Base-by-base conservation (phyloP, 768 basidiomycete genomes). In the Suillus sp. region DNA sequence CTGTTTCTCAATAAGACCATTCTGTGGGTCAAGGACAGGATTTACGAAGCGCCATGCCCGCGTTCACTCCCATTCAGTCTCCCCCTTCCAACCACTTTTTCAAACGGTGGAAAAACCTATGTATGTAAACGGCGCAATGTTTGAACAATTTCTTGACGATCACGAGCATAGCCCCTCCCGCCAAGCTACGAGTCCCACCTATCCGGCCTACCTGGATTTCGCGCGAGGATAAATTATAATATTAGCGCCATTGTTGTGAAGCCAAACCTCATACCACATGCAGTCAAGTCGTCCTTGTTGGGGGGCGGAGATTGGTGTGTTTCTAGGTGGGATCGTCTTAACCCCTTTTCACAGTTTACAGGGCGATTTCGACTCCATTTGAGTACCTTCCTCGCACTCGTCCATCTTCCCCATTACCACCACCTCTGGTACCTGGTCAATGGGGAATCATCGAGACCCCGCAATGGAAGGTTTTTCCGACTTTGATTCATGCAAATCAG, bases 161-260 rank as follows among this genome's bases (percentile, higher is more conserved):
- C 20, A 57, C 27, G 56, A 30, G 37, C 61, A 48, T 27, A 92
- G 90, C 79, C 85, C 50, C 78, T 93, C 27, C 91, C 91, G 25
- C 91, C 91, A 1, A 89, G 85, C 14, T 88, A 86, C 65, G 79
- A 85, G 62, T 85, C 88, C 18, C 88, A 87, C 65, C 77, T 92
- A 20, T 82, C 84, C 14, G 90, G 90, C 3, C 72, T 92, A 8
- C 91, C 91, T 11, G 91, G 91, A 1, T 91, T 92, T 69, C 78
- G 79, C 18, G 89, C 91, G 16, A 82, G 74, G 8, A 84, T 90
- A 59, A 83, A 84, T 30, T 93, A 92, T 69, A 80, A 79, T 32
- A 80, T 91, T 10, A 82, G 78, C 59, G 86, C 81, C 1, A 75
- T 79, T 30, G 80, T 86, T 30, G 75, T 79, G 64, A 86, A 85